Percentiles rank a stretch among this genome's conserved stretches.
phyloP scores from a whole-genome alignment of 257 asterid species.

The Orobanche coerulescens region DNA sequence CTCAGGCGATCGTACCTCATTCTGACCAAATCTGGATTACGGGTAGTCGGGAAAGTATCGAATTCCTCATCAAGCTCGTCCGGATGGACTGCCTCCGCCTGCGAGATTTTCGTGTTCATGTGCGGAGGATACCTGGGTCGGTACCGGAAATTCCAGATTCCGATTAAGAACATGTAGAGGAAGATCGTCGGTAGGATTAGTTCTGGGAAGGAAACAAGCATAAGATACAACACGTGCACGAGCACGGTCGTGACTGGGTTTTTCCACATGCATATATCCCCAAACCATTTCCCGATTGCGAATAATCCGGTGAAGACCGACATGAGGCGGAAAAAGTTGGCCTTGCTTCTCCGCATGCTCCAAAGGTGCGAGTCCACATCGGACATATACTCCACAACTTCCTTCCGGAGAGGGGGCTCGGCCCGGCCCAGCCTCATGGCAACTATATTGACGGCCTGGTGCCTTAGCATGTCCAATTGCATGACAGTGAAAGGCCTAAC shows the following conservation, averaged over 20 bases:
- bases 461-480: constrained; percentile 82
- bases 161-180: constrained; percentile 83
- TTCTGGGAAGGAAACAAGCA: constrained; percentile 82
- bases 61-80: constrained; percentile 85
- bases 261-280: constrained; percentile 79
- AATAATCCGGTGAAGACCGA: constrained; percentile 64
- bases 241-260: constrained; percentile 79
- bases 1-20: constrained; percentile 84
- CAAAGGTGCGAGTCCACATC: constrained; percentile 87
- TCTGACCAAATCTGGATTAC: constrained; percentile 63
- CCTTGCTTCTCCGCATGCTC: constrained; percentile 95
- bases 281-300: constrained; percentile 68
- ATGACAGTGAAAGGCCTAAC: constrained; percentile 67
- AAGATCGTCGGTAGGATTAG: constrained; percentile 71
- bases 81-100: constrained; percentile 68
- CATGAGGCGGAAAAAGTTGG: constrained; percentile 81
- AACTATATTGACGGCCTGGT: constrained; percentile 79
- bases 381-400: constrained; percentile 83
- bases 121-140: constrained; percentile 90
- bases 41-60: constrained; percentile 68
- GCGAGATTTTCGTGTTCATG: constrained; percentile 89
- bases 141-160: constrained; percentile 74
- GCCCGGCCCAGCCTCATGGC: constrained; percentile 69
- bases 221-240: constrained; percentile 59
- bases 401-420: constrained; percentile 81